Base-by-base conservation (phyloP, 139 green algal species). In the Chlorella ohadii region DNA sequence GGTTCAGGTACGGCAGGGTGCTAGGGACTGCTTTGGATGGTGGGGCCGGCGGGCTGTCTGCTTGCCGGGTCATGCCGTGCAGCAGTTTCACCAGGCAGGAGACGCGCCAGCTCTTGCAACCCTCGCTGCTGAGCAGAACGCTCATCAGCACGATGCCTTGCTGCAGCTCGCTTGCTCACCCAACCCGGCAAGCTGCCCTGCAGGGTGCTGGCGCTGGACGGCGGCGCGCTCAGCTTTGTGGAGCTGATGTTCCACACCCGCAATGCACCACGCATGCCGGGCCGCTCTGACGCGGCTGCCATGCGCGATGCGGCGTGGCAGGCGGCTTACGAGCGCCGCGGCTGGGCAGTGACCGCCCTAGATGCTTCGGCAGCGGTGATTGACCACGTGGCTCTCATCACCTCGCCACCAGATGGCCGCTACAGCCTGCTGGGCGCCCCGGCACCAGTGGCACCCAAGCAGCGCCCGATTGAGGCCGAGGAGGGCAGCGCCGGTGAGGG, bases 171-270 rank as follows among this genome's bases (percentile, higher is more conserved):
- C 64, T 19, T 17, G 9, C 34, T 1, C 64, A 72, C 9, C 13
- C 65, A 13, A 4, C 34, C 20, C 34, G 4, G 3, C 16, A 27
- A 2, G 16, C 19, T 23, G 7, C 4, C 3, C 13, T 68, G 74
- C 74, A 80, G 75, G 55, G 33, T 89, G 67, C 36, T 84, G 33
- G 84, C 84, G 5, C 27, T 89, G n/a, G 91, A 95, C 79, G 63
- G 72, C 16, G 86, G 86, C 38, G 57, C 34, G 4, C 41, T 92
- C 1, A 87, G 88, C 39, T 95, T 95, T 57, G 41, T 57, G 23
- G 91, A 95, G 68, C 74, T 94, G 16, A 78, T 82, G 34, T 85
- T 95, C 64, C 78, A 86, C 63, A 88, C 84, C 17, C 72, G 84
- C 34, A 65, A 38, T 47, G 72, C 78, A 15, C 84, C 88, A 28